These are phyloP conservation scores for Rhizopus arrhizus DNA, from an alignment of 371 early-diverging fungal genomes.

Conservation along the genomic window DNA sequence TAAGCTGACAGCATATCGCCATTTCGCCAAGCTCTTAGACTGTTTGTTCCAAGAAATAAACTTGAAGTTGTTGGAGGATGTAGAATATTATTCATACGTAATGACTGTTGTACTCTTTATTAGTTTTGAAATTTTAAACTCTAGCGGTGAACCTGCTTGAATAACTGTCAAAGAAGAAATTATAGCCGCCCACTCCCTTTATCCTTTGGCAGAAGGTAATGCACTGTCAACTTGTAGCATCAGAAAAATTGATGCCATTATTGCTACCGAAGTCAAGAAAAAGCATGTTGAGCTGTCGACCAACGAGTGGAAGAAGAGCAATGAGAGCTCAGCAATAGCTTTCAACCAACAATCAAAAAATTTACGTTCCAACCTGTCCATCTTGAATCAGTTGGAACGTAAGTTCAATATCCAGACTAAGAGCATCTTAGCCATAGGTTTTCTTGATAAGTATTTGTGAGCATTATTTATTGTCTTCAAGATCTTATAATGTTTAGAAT, in stretches of 20 bases:
- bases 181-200: constrained; percentile 2
- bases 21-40: neutral
- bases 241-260: constrained; percentile 22
- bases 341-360: constrained; percentile 24
- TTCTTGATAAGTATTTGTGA: constrained; percentile 5
- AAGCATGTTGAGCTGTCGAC: constrained; percentile 17
- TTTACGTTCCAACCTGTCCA: constrained; percentile 11
- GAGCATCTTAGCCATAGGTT: constrained; percentile 5
- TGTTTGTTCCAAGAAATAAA: neutral
- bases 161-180: constrained; percentile 11
- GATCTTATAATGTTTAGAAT: no score
- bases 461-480: constrained; percentile 1
- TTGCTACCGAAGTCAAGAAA: constrained; percentile 14
- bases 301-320: constrained; percentile 23
- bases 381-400: constrained; percentile 1
- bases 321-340: constrained; percentile 3
- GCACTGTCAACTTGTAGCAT: constrained; percentile 22
- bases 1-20: neutral
- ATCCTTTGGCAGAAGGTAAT: constrained; percentile 17
- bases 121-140: constrained; percentile 2
- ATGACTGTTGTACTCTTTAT: constrained; percentile 4
- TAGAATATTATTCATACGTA: constrained; percentile 6
- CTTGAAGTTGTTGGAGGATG: constrained; percentile 6
- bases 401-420: constrained; percentile 10
- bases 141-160: constrained; percentile 5